A percentile compares a stretch with the other conserved stretches of the same genome.
Conservation (phyloP, 148 eudicot genomes). For the Pharnaceum exiguum region DNA sequence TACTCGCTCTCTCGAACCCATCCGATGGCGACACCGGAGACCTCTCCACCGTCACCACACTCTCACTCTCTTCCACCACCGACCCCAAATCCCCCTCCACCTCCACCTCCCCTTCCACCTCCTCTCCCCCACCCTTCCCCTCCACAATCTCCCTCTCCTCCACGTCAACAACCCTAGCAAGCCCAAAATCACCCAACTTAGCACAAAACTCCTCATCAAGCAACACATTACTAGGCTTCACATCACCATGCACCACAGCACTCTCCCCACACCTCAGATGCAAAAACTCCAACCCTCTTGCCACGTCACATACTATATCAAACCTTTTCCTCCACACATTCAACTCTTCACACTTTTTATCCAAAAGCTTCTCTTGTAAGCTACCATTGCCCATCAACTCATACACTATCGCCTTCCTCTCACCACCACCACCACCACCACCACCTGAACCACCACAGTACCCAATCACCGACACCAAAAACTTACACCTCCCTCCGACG, state of each 20-base stretch:
- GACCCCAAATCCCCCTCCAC: conserved; percentile 46
- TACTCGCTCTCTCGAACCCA: conserved; percentile 54
- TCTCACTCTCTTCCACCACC: conserved; percentile 27
- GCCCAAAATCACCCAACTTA: conserved; percentile 85
- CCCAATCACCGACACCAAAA: conserved; percentile 55
- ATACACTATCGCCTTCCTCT: conserved; percentile 52
- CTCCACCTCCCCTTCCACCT: conserved; percentile 67
- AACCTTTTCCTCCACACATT: conserved; percentile 55
- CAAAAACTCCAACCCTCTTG: conserved; percentile 55
- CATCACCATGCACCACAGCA: conserved; percentile 78
- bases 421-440: conserved; percentile 15
- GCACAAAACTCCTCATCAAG: conserved; percentile 62
- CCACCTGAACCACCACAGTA: conserved; percentile 21
- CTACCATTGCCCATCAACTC: conserved; percentile 83
- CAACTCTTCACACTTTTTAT: conserved; percentile 57
- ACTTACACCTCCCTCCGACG: conserved; percentile 10
- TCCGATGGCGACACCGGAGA: conserved; percentile 51
- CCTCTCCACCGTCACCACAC: conserved; percentile 20
- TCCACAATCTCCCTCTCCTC: conserved; percentile 19
- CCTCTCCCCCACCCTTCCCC: conserved; percentile 41
- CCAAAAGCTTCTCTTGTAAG: conserved; percentile 71
- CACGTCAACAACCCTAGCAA: conserved; percentile 51
- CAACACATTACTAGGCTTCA: conserved; percentile 80
- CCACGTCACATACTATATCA: conserved; percentile 40
- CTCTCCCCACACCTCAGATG: conserved; percentile 50